A percentile compares a stretch with the other conserved stretches of the same genome.
phyloP scores from a whole-genome alignment of 139 green algal species.

The Eudorina sp. region DNA sequence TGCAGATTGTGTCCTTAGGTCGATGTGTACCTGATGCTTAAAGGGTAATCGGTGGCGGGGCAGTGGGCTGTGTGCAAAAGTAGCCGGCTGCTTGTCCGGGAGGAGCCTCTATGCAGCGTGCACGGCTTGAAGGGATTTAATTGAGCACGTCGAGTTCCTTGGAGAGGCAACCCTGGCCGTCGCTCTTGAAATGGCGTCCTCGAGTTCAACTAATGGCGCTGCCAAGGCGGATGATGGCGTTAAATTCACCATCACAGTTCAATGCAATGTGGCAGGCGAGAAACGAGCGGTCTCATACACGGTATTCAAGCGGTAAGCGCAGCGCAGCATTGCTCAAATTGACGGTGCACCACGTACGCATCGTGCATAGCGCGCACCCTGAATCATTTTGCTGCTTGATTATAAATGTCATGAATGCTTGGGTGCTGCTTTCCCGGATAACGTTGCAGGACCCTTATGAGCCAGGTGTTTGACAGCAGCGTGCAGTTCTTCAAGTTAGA shows the following conservation, averaged over 20 bases:
- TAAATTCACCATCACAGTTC: constrained; percentile 46
- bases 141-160: too few species aligned
- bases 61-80: too few species aligned
- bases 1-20: too few species aligned
- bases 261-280: constrained; percentile 23
- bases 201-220: not conserved
- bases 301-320: constrained; percentile 47
- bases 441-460: constrained; percentile 37
- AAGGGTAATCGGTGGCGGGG: too few species aligned
- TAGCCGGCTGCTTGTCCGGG: too few species aligned
- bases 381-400: not conserved
- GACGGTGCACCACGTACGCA: not conserved
- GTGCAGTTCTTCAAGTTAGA: constrained; percentile 50
- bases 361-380: not conserved
- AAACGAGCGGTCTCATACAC: constrained; percentile 51
- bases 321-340: not conserved
- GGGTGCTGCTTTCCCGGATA: not conserved
- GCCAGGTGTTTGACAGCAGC: constrained; percentile 48
- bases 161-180: too few species aligned
- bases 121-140: too few species aligned
- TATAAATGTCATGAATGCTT: not conserved
- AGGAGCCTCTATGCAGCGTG: too few species aligned
- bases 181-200: constrained; percentile 18
- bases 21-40: too few species aligned
- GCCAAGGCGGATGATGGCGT: not conserved